These are phyloP conservation scores for Eutypa lata DNA, from an alignment of 2,329 filamentous ascomycete species.

Conservation along the genomic window DNA sequence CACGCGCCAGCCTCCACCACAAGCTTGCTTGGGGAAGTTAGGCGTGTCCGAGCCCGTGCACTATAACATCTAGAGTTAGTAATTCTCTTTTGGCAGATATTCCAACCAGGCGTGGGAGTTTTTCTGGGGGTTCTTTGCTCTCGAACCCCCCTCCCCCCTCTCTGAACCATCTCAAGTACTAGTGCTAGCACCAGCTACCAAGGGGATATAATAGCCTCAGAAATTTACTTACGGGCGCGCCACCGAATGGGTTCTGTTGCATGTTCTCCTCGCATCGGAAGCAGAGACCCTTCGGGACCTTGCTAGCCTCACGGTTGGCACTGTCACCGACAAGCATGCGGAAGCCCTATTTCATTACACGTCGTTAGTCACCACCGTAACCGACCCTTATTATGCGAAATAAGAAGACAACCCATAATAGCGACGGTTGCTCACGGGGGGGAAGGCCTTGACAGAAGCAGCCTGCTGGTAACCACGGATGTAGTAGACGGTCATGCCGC, in stretches of 20 bases:
- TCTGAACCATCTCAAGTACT: no score
- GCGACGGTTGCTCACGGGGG: slow-evolving; percentile 25
- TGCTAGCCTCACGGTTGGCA: slow-evolving; percentile 20
- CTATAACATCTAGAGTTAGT: no score
- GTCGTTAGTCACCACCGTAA: slow-evolving; percentile 2
- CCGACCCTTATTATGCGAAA: no score
- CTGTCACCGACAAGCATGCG: slow-evolving; percentile 29
- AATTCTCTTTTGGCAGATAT: no score
- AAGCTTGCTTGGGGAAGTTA: slow-evolving; percentile 21
- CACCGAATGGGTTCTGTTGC: slow-evolving; percentile 29
- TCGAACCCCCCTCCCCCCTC: no score
- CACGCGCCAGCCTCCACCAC: slow-evolving; percentile 26
- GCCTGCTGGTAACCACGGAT: slow-evolving; percentile 26
- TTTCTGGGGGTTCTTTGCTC: no score
- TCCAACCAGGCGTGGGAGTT: no score
- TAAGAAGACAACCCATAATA: no score
- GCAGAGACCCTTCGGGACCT: slow-evolving; percentile 27
- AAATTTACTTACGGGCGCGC: no score
- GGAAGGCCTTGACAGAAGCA: slow-evolving; percentile 27
- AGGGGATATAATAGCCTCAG: no score
- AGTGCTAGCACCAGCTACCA: no score
- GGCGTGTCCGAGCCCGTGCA: slow-evolving; percentile 28
- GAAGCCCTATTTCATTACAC: slow-evolving; percentile 21
- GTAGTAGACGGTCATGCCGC: slow-evolving; percentile 30
- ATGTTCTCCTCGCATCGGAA: slow-evolving; percentile 29